A percentile compares a stretch with the other conserved stretches of the same genome.
phyloP scores from a whole-genome alignment of 768 basidiomycete genomes.

The Cyclocybe aegerita region DNA sequence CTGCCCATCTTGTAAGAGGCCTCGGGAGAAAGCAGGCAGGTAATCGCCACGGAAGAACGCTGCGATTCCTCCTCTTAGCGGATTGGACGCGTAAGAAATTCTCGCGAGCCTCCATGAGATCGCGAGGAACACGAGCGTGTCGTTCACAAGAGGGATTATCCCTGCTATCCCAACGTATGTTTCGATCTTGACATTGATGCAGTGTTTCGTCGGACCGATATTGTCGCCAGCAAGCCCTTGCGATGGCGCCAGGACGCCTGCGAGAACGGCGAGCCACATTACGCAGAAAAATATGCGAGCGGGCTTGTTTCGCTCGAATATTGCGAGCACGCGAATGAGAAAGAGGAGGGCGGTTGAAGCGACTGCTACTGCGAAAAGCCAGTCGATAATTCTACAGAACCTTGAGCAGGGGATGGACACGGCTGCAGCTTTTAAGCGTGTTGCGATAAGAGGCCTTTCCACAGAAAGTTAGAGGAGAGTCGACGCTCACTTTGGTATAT shows the following conservation, averaged over 20 bases:
- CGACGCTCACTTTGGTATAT: too few species aligned
- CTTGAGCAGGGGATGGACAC: slow-evolving; percentile 1
- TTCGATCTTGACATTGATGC: slow-evolving; percentile 13
- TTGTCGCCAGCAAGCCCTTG: slow-evolving; percentile 8
- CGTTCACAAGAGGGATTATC: slow-evolving; percentile 17
- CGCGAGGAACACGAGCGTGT: slow-evolving; percentile 26
- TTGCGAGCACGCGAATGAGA: slow-evolving; percentile 18
- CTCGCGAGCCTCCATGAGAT: slow-evolving; percentile 24
- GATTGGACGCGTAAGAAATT: not conserved
- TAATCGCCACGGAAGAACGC: slow-evolving; percentile 13
- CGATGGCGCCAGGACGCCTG: slow-evolving; percentile 17
- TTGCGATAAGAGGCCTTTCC: too few species aligned
- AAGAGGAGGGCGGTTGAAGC: slow-evolving; percentile 21
- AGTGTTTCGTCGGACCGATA: slow-evolving; percentile 16
- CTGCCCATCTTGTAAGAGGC: slow-evolving; percentile 26
- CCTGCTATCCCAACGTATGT: slow-evolving; percentile 11
- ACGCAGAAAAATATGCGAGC: slow-evolving; percentile 18
- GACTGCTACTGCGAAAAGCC: slow-evolving; percentile 12
- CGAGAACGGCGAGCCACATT: slow-evolving; percentile 24
- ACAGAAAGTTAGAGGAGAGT: too few species aligned
- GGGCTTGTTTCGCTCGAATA: slow-evolving; percentile 13
- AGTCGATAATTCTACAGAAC: not conserved
- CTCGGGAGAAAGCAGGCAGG: slow-evolving; percentile 21
- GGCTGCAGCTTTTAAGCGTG: slow-evolving; percentile 1
- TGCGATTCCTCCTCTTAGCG: not conserved